These are phyloP conservation scores for Boletus coccyginus DNA, from an alignment of 768 basidiomycete genomes.

Conservation along the genomic window DNA sequence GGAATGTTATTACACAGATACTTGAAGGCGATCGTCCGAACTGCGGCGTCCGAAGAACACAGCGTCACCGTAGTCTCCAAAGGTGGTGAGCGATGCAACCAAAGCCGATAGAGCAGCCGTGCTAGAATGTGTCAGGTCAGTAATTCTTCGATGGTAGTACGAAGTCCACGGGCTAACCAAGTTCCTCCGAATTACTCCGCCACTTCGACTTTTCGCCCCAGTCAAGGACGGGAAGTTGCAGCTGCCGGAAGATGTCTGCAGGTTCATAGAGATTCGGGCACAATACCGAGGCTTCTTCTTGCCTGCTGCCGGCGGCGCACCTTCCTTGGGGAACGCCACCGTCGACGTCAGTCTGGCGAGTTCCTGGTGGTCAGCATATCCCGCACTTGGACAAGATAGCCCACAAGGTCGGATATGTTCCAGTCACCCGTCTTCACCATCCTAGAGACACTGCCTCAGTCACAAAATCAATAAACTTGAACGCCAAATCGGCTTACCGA, in stretches of 20 bases:
- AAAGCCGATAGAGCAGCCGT: constrained; percentile 73
- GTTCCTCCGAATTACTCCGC: constrained; percentile 81
- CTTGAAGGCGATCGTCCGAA: constrained; percentile 63
- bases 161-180: constrained; percentile 43
- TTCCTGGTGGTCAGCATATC: constrained; percentile 58
- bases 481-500: constrained; percentile 44
- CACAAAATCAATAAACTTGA: neutral
- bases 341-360: constrained; percentile 56
- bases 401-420: constrained; percentile 81
- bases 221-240: constrained; percentile 81
- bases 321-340: constrained; percentile 71
- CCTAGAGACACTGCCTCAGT: constrained; percentile 35
- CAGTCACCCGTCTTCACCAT: constrained; percentile 90
- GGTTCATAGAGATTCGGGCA: constrained; percentile 87
- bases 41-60: constrained; percentile 55
- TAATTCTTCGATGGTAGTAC: neutral
- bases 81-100: constrained; percentile 66
- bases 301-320: constrained; percentile 17
- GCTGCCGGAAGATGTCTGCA: constrained; percentile 58
- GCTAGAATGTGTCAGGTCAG: constrained; percentile 42
- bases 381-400: constrained; percentile 84
- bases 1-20: constrained; percentile 79
- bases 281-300: constrained; percentile 49
- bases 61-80: constrained; percentile 63
- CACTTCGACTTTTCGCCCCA: constrained; percentile 83